Evolutionary conservation across 1,284 basidiomycete genomes (phyloP).

Genomic region (Malassezia brasiliensis): DNA sequence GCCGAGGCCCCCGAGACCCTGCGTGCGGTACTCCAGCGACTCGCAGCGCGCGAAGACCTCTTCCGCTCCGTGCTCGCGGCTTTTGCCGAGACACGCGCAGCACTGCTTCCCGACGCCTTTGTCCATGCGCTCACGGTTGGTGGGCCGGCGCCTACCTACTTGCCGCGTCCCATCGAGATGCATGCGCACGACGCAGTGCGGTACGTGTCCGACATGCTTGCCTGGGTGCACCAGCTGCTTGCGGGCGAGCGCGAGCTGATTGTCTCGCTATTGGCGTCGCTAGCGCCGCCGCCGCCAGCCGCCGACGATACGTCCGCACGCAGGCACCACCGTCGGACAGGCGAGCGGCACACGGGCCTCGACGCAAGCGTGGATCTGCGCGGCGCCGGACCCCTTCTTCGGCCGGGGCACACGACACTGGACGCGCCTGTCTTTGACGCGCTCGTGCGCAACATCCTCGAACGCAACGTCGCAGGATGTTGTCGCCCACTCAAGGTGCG

Average conservation of each 20-base stretch:
- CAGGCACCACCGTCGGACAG: conserved; percentile 1
- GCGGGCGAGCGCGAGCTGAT: conserved; percentile 76
- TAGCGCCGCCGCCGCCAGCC: background rate
- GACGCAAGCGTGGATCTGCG: conserved; percentile 22
- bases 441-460: conserved; percentile 63
- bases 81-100: conserved; percentile 71
- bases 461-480: conserved; percentile 70
- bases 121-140: conserved; percentile 79
- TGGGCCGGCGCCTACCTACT: conserved; percentile 61
- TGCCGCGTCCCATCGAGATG: conserved; percentile 86
- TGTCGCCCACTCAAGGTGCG: conserved; percentile 69
- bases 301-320: conserved; percentile 15
- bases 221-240: conserved; percentile 93
- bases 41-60: conserved; percentile 57
- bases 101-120: conserved; percentile 68
- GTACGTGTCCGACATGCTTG: conserved; percentile 95
- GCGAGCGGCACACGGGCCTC: background rate
- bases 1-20: conserved; percentile 67
- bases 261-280: conserved; percentile 22
- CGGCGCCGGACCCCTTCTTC: conserved; percentile 12
- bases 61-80: conserved; percentile 52
- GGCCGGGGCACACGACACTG: background rate
- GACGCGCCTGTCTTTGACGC: conserved; percentile 10
- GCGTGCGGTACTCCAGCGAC: conserved; percentile 63
- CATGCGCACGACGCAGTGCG: conserved; percentile 93